Evolutionary conservation across 78 protist genomes (phyloP).

Genomic region (Guillardia theta): DNA sequence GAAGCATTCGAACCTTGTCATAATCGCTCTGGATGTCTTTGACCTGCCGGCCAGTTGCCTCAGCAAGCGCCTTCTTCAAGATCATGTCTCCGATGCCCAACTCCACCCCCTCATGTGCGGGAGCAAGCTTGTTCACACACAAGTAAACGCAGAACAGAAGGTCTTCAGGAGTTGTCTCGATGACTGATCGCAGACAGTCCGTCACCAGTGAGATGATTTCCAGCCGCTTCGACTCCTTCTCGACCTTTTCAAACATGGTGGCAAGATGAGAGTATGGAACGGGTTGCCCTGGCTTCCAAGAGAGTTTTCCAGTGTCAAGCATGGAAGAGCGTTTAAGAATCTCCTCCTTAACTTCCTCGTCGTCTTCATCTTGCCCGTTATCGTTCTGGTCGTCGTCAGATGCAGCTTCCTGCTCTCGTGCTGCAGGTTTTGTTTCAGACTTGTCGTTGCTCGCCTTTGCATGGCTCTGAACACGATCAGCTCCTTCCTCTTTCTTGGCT

Average conservation of each 20-base stretch:
- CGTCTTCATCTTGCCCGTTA: neutral
- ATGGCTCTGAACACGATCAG: neutral
- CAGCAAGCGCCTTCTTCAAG: conserved; percentile 76
- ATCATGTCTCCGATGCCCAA: conserved; percentile 92
- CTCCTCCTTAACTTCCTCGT: neutral
- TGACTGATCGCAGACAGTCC: neutral
- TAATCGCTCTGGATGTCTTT: conserved; percentile 55
- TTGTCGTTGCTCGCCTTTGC: neutral
- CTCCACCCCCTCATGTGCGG: conserved; percentile 85
- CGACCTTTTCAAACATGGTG: neutral
- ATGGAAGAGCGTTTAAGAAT: too few species aligned
- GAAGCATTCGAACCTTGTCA: too few species aligned
- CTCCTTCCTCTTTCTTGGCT: neutral
- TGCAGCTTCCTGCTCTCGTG: too few species aligned
- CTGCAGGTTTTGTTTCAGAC: neutral
- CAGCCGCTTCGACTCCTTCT: neutral
- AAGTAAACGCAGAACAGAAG: conserved; percentile 26
- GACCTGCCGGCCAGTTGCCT: conserved; percentile 70
- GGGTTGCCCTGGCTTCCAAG: neutral
- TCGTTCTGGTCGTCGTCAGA: too few species aligned
- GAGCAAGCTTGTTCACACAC: conserved; percentile 65
- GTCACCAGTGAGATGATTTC: neutral
- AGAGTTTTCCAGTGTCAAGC: too few species aligned
- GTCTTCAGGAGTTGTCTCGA: neutral
- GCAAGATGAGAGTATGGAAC: neutral